Evolutionary conservation across 148 eudicot species (phyloP), one percentile per base, ranked within the genome.

Genomic region (Amaranthus cruentus): DNA sequence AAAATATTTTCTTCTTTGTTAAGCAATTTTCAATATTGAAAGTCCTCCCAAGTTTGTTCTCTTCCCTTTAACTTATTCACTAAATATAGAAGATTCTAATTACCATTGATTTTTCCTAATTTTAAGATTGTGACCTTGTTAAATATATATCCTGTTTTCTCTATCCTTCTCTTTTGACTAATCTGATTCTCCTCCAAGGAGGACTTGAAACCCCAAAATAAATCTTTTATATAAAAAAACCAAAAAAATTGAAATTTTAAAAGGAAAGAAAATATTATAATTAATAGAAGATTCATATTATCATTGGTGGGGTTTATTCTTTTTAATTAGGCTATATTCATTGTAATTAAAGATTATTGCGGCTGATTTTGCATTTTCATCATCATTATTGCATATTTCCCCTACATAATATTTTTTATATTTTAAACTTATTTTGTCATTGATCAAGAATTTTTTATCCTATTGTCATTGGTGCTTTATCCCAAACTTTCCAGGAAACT

Each of bases 111-210:
- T 70, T 81, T 69, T 28, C 69, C 77, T 59, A 51, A 9, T 78
- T 71, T 82, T 62, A 48, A 66, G 70, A 65, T 49, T 47, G 12
- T 75, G 68, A 28, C 63, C 73, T 69, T 69, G 57, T 79, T 74
- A 75, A 71, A 70, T 71, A 68, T 18, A 38, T 12, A 3, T 69
- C 49, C 9, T 47, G 38, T 28, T 78, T 43, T 63, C 69, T 55
- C 12, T 80, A 11, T 71, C 71, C 50, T 53, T 49, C 68, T 69
- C 73, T 79, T 81, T 85, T 81, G 80, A 68, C 82, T 44, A 51
- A 75, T 75, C 72, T 51, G 54, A 47, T 76, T 80, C 72, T 75
- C 70, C 79, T 80, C 66, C 50, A 44, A 58, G 38, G 70, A 71
- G 56, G 63, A 53, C 52, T 57, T 52, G 55, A 49, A 59, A 61